Evolutionary conservation across 2,329 filamentous ascomycete species (phyloP).

Genomic region (Exophiala bonariae): DNA sequence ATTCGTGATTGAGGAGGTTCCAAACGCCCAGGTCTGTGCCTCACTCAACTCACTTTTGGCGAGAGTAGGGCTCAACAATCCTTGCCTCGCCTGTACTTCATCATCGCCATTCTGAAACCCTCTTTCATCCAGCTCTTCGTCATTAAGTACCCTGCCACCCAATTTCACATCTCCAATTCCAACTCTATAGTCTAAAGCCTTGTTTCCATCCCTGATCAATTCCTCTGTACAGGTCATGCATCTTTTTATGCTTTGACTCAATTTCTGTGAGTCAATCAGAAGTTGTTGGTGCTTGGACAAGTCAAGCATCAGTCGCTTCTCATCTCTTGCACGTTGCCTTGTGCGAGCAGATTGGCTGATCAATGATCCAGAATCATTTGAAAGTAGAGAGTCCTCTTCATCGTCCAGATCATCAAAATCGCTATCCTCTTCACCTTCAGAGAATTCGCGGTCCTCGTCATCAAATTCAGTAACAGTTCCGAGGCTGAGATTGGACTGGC

Average conservation of each 20-base stretch:
- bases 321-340: conserved; percentile 69
- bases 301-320: conserved; percentile 80
- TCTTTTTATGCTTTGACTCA: conserved; percentile 89
- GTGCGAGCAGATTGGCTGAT: conserved; percentile 39
- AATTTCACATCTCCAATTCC: conserved; percentile 76
- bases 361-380: conserved; percentile 31
- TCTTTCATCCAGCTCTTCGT: conserved; percentile 57
- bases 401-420: conserved; percentile 30
- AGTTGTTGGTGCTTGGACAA: conserved; percentile 86
- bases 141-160: conserved; percentile 73
- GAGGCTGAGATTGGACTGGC: conserved; percentile 42
- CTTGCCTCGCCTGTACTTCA: conserved; percentile 16
- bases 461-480: conserved; percentile 48
- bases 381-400: conserved; percentile 35
- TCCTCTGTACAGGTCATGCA: conserved; percentile 89
- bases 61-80: conserved; percentile 24
- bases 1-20: background rate
- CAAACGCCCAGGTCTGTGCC: conserved; percentile 12
- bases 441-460: conserved; percentile 36
- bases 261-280: conserved; percentile 85
- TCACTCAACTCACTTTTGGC: conserved; percentile 19
- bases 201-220: conserved; percentile 83
- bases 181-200: conserved; percentile 81
- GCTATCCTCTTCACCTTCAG: conserved; percentile 33
- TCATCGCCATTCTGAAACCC: conserved; percentile 11